Evolutionary conservation across 2,329 filamentous ascomycete species (phyloP).

Genomic region (Botryosphaeria dothidea): DNA sequence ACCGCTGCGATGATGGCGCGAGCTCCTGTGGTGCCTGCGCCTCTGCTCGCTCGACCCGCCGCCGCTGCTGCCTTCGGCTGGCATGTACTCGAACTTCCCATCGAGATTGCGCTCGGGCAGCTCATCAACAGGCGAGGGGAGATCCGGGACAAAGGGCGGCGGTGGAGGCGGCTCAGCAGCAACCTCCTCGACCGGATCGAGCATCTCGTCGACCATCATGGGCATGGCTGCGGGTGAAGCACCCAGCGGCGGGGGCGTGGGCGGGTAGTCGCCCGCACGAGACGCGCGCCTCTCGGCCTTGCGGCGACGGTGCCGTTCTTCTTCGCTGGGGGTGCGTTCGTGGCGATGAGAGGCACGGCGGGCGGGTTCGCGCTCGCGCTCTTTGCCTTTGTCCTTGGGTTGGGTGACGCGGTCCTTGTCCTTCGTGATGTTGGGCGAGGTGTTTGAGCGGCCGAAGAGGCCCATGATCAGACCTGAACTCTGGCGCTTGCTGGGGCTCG

Average conservation of each 20-base stretch:
- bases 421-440: not conserved
- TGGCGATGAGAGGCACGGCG: not conserved
- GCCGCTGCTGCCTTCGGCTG: not conserved
- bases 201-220: not conserved
- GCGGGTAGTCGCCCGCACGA: not conserved
- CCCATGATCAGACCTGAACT: not conserved
- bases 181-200: not conserved
- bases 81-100: not conserved
- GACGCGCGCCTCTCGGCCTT: constrained; percentile 12
- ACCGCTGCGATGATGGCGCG: not conserved
- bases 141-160: not conserved
- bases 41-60: not conserved
- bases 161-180: not conserved
- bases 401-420: not conserved
- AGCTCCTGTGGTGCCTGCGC: not conserved
- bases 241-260: not conserved
- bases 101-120: not conserved
- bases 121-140: not conserved
- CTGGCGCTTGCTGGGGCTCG: not conserved
- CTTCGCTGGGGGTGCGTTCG: not conserved
- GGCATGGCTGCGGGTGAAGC: not conserved
- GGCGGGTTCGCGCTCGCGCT: not conserved
- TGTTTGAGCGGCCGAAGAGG: constrained; percentile 1
- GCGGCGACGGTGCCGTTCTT: constrained; percentile 5
- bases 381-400: not conserved